These are phyloP conservation scores for Fusarium nisikadoi DNA, from an alignment of 2,329 filamentous ascomycete genomes.

Conservation along the genomic window DNA sequence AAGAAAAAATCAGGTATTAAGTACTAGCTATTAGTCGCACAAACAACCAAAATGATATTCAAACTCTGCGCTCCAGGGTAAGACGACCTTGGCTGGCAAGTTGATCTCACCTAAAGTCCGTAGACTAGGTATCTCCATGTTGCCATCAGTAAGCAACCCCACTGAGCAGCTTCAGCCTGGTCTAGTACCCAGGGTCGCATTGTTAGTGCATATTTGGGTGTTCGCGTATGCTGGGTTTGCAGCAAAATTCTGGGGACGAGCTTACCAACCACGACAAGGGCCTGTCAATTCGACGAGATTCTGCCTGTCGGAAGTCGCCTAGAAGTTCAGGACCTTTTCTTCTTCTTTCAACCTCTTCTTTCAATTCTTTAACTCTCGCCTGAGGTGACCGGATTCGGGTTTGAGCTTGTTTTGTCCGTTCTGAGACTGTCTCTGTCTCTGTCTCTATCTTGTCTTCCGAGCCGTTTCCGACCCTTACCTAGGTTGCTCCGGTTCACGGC, in stretches of 20 bases:
- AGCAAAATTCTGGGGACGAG: constrained; percentile 26
- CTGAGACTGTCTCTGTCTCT: constrained; percentile 7
- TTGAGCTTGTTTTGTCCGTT: neutral
- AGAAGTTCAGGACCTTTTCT: constrained; percentile 8
- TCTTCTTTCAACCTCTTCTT: neutral
- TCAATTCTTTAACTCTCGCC: constrained; percentile 2
- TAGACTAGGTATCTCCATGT: neutral
- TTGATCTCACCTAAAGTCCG: constrained; percentile 9
- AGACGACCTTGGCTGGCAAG: neutral
- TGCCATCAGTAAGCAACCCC: constrained; percentile 6
- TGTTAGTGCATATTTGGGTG: constrained; percentile 23
- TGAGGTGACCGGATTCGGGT: constrained; percentile 20
- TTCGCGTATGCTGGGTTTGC: constrained; percentile 23
- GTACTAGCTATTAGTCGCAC: neutral
- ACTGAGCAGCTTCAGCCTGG: constrained; percentile 5
- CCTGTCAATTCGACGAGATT: constrained; percentile 31
- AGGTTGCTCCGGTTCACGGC: constrained; percentile 8
- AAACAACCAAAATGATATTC: neutral
- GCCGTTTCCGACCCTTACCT: constrained; percentile 3
- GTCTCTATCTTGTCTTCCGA: constrained; percentile 4
- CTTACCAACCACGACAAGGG: constrained; percentile 37
- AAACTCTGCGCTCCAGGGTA: constrained; percentile 6
- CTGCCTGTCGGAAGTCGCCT: constrained; percentile 34
- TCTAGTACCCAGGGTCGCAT: constrained; percentile 1
- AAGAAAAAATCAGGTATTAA: neutral